phyloP scores from a whole-genome alignment of 139 green algal genomes.

The Chlamydomonas urium region DNA sequence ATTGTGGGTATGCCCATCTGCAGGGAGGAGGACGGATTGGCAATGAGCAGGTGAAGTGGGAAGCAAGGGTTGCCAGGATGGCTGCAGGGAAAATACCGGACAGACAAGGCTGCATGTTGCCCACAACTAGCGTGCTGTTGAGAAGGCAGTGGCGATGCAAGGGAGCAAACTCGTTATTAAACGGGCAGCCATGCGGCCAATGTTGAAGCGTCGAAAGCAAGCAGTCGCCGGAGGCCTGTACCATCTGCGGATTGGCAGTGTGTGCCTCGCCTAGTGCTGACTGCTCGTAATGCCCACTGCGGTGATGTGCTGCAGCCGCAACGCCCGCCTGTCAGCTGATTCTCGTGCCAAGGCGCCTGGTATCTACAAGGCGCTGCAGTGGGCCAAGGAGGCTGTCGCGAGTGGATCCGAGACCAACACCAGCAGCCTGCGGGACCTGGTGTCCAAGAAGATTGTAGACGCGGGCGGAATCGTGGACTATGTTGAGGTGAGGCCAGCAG shows the following conservation, averaged over 20 bases:
- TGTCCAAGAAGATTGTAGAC: slow-evolving; percentile 33
- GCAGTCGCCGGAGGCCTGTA: too few species aligned
- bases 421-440: background rate
- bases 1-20: slow-evolving; percentile 84
- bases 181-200: background rate
- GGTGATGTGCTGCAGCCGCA: slow-evolving; percentile 65
- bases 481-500: slow-evolving; percentile 57
- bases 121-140: background rate
- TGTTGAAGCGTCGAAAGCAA: background rate
- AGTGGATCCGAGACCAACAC: background rate
- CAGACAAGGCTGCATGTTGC: background rate
- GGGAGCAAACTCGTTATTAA: background rate
- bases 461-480: slow-evolving; percentile 82
- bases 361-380: slow-evolving; percentile 55
- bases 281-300: too few species aligned
- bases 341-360: slow-evolving; percentile 50
- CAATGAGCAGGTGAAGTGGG: slow-evolving; percentile 25
- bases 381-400: slow-evolving; percentile 22
- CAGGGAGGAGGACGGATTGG: slow-evolving; percentile 87
- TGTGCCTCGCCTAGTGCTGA: too few species aligned
- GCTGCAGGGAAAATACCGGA: too few species aligned
- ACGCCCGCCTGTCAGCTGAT: slow-evolving; percentile 70
- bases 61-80: too few species aligned
- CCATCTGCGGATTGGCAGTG: too few species aligned
- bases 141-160: background rate